These are phyloP conservation scores for Solanum okadae DNA, from an alignment of 257 asterid genomes.

Conservation along the genomic window DNA sequence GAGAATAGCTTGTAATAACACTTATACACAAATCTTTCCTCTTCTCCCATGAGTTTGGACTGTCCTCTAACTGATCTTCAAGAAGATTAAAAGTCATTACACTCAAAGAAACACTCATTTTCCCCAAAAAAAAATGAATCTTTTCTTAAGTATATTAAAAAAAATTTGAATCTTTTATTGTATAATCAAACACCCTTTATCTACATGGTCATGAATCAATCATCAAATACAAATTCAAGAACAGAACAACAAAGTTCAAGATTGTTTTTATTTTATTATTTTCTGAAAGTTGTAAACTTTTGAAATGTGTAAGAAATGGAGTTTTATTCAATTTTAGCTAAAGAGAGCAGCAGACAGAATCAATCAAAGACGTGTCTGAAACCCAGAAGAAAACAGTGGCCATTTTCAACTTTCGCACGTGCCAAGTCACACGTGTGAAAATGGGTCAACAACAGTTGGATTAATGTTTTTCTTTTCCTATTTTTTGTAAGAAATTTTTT, in stretches of 20 bases:
- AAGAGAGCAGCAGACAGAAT: background rate
- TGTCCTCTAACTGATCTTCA: conserved; percentile 77
- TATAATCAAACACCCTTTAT: background rate
- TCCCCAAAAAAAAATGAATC: background rate
- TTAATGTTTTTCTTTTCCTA: no score
- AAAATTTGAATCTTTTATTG: background rate
- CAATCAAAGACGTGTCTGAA: conserved; percentile 1
- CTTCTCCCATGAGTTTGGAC: conserved; percentile 89
- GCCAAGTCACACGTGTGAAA: background rate
- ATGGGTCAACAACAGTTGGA: background rate
- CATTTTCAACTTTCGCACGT: background rate
- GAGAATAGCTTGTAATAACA: conserved; percentile 86
- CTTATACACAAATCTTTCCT: conserved; percentile 84
- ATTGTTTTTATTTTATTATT: background rate
- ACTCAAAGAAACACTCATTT: conserved; percentile 85
- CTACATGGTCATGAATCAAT: conserved; percentile 4
- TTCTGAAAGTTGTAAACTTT: background rate
- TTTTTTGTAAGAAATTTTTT: no score
- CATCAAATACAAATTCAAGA: background rate
- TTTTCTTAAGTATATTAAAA: background rate
- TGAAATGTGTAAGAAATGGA: background rate
- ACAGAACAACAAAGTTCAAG: background rate
- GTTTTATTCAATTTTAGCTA: background rate
- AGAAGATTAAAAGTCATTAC: conserved; percentile 92
- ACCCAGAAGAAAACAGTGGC: background rate